Evolutionary conservation across 108 stramenopile genomes (phyloP), one percentile per base, ranked within the genome.

Genomic region (Aureococcus anophagefferens): DNA sequence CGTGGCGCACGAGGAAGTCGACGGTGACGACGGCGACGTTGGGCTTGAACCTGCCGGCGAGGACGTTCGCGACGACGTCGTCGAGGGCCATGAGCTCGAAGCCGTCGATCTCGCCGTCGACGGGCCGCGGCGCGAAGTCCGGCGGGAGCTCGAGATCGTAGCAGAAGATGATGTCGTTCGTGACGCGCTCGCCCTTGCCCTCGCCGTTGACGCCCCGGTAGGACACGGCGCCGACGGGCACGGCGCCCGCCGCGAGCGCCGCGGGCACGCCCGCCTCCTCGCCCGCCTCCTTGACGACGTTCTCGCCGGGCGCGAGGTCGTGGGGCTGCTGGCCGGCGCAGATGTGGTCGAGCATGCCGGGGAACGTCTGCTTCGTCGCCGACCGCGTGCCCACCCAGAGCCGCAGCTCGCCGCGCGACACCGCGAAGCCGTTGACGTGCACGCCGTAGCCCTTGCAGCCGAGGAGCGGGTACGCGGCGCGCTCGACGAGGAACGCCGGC

Each of bases 341-440:
- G 65, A 95, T 80, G 68, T 95, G 94, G 84, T 95, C 94, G 67
- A 93, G 74, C 85, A 88, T 88, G 31, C 89, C 86, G 3, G 91
- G 90, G 74, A 76, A 95, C 51, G 88, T 91, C 14, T 81, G 82
- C 73, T 95, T 95, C 31, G 75, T 75, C n/a, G 76, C 74, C 4
- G 92, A 88, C 62, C 94, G 73, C 64, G 86, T 74, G 30, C 81
- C 94, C 63, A 95, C 89, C 94, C 94, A 95, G 89, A 95, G 87
- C 68, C 72, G 76, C 21, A 59, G 25, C 21, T 25, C 51, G 51
- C 25, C 51, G 17, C 51, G 21, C 9, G 5, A 5, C 9, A 44
- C 5, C 17, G 25, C 25, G 16, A 70, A 68, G 4, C 91, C 94
- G 80, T 95, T 95, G 5, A 89, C 73, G 76, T 87, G 86, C 0